These are phyloP conservation scores for Fonticula alba DNA, from an alignment of 78 protist species.

Conservation along the genomic window DNA sequence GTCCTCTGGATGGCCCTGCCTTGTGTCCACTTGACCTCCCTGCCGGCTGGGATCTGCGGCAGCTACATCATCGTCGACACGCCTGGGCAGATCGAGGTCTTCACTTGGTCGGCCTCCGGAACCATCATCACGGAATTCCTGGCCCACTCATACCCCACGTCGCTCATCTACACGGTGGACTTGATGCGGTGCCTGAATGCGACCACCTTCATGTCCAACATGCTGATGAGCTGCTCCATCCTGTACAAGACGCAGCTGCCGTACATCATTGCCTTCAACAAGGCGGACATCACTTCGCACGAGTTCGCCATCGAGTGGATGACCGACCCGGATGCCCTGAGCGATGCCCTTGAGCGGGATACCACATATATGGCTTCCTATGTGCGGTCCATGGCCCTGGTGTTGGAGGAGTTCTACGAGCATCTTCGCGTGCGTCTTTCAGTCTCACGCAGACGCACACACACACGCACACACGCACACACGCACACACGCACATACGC, in stretches of 20 bases:
- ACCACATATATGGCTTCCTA: conserved; percentile 31
- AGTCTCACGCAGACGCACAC: background rate
- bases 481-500: background rate
- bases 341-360: conserved; percentile 22
- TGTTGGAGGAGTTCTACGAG: conserved; percentile 73
- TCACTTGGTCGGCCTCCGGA: conserved; percentile 96
- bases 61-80: conserved; percentile 74
- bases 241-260: conserved; percentile 84
- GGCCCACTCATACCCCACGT: conserved; percentile 75
- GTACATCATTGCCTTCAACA: conserved; percentile 73
- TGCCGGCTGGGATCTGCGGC: too few species aligned
- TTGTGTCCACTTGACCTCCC: background rate
- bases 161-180: conserved; percentile 77
- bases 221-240: conserved; percentile 86
- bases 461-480: background rate
- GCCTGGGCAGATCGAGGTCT: conserved; percentile 95
- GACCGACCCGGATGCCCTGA: conserved; percentile 43
- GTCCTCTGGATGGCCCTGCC: background rate
- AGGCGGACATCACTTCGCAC: conserved; percentile 53
- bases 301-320: conserved; percentile 60
- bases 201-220: conserved; percentile 90
- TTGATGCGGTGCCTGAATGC: conserved; percentile 70
- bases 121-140: conserved; percentile 71
- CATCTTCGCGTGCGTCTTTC: conserved; percentile 5
- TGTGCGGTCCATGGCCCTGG: conserved; percentile 55